These are phyloP conservation scores for Nakazawaea populi DNA, from an alignment of 805 yeast species.

Conservation along the genomic window DNA sequence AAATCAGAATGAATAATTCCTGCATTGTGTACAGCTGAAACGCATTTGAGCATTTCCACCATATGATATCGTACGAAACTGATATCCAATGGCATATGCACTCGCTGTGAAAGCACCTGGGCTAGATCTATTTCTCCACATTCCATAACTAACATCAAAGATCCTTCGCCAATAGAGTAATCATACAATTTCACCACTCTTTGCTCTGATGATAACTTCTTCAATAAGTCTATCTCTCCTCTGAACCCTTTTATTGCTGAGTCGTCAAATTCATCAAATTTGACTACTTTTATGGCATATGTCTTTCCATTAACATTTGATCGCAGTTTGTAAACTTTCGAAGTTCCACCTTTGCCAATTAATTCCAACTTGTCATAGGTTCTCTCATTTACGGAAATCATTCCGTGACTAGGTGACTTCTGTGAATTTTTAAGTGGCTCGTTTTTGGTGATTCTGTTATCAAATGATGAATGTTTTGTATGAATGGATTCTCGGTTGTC, in stretches of 20 bases:
- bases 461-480: background rate
- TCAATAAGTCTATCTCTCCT: slow-evolving; percentile 80
- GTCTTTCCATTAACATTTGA: slow-evolving; percentile 42
- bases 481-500: background rate
- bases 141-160: slow-evolving; percentile 79
- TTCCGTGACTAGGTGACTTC: background rate
- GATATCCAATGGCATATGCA: slow-evolving; percentile 48
- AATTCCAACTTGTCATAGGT: slow-evolving; percentile 71
- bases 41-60: slow-evolving; percentile 74
- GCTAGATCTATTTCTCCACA: slow-evolving; percentile 92
- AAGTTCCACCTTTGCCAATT: slow-evolving; percentile 88
- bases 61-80: slow-evolving; percentile 79
- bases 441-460: background rate
- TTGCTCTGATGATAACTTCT: slow-evolving; percentile 49
- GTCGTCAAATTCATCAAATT: slow-evolving; percentile 76
- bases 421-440: background rate
- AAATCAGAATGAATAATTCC: slow-evolving; percentile 59
- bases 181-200: slow-evolving; percentile 79
- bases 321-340: slow-evolving; percentile 81
- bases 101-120: slow-evolving; percentile 60
- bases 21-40: slow-evolving; percentile 77
- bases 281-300: slow-evolving; percentile 78
- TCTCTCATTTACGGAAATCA: slow-evolving; percentile 46
- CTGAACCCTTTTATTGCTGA: slow-evolving; percentile 71
- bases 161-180: slow-evolving; percentile 58